A percentile compares a stretch with the other conserved stretches of the same genome.
phyloP scores from a whole-genome alignment of 2,329 filamentous ascomycete genomes.

The Didymellaceae sp. region DNA sequence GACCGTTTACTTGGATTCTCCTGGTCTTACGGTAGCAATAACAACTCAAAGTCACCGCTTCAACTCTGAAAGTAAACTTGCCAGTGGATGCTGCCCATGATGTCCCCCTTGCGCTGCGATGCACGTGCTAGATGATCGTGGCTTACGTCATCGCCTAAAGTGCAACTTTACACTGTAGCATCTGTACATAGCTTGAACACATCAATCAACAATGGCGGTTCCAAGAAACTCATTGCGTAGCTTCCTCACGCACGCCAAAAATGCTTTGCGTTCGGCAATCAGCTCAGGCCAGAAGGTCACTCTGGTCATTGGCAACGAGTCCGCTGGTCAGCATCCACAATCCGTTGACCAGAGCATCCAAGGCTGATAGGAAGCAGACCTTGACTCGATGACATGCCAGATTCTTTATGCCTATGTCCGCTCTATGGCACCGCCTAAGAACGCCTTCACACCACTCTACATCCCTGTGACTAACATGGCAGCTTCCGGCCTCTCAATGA shows the following conservation, averaged over 20 bases:
- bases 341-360: background rate
- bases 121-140: background rate
- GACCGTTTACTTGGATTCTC: too few species aligned
- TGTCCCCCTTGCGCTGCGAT: too few species aligned
- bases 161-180: background rate
- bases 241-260: slow-evolving; percentile 56
- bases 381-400: slow-evolving; percentile 80
- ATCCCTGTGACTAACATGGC: slow-evolving; percentile 77
- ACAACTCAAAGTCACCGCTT: too few species aligned
- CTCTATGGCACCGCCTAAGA: slow-evolving; percentile 60
- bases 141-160: slow-evolving; percentile 13
- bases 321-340: slow-evolving; percentile 49
- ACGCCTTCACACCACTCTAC: slow-evolving; percentile 61
- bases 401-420: slow-evolving; percentile 77
- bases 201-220: slow-evolving; percentile 43
- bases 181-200: background rate
- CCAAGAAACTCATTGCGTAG: slow-evolving; percentile 55
- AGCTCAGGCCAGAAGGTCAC: slow-evolving; percentile 51
- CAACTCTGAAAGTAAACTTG: too few species aligned
- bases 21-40: too few species aligned
- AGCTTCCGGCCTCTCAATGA: slow-evolving; percentile 70
- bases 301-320: slow-evolving; percentile 62
- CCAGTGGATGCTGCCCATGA: too few species aligned
- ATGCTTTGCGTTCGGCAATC: slow-evolving; percentile 50
- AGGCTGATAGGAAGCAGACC: slow-evolving; percentile 59